Conservation (phyloP, 495 filamentous ascomycete genomes). For the Hypoxylon trugodes region DNA sequence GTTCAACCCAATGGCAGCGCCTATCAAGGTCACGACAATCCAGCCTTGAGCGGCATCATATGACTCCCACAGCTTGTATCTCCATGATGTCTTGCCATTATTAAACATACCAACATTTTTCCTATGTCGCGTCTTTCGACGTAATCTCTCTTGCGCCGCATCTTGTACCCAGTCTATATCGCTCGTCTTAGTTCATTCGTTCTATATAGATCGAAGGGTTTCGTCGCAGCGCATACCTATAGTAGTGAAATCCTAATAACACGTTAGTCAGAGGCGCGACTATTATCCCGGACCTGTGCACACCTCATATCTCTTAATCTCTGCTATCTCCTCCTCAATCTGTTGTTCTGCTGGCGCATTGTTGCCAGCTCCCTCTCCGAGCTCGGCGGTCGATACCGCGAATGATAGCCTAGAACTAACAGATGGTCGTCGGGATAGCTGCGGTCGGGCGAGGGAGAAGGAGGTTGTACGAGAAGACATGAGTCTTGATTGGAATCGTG, state of each 20-base stretch:
- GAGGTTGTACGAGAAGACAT: conserved; percentile 73
- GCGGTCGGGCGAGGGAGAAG: conserved; percentile 57
- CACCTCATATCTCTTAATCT: conserved; percentile 97
- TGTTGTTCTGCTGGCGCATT: conserved; percentile 62
- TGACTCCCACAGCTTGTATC: conserved; percentile 80
- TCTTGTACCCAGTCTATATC: conserved; percentile 92
- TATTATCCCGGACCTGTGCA: not conserved
- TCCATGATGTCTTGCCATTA: conserved; percentile 77
- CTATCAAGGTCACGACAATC: conserved; percentile 96
- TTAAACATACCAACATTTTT: conserved; percentile 80
- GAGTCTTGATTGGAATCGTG: conserved; percentile 15
- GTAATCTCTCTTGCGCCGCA: conserved; percentile 87
- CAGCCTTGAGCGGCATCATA: conserved; percentile 98
- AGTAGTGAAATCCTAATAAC: conserved; percentile 77
- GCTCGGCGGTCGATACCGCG: conserved; percentile 70
- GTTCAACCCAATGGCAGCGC: conserved; percentile 90
- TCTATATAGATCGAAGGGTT: not conserved
- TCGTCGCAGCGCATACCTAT: conserved; percentile 66
- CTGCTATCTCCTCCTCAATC: conserved; percentile 92
- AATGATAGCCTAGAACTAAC: conserved; percentile 75
- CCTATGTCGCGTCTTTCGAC: conserved; percentile 77
- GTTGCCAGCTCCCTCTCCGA: conserved; percentile 58
- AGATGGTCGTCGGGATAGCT: conserved; percentile 63
- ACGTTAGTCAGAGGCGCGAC: conserved; percentile 13
- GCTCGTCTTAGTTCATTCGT: conserved; percentile 15